phyloP scores from a whole-genome alignment of 495 filamentous ascomycete species.

The Choiromyces venosus region DNA sequence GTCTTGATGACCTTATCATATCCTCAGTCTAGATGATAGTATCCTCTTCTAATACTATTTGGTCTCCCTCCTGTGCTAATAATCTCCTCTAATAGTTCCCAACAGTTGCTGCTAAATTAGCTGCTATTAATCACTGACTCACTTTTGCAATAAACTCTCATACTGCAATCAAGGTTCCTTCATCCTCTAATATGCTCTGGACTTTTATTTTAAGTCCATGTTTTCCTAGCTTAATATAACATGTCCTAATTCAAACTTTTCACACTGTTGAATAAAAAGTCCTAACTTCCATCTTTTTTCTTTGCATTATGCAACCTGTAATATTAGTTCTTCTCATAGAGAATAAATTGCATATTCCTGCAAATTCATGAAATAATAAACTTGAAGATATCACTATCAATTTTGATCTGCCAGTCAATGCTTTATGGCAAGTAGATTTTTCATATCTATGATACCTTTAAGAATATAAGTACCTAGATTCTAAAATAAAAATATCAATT shows the following conservation, averaged over 20 bases:
- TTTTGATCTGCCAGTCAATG: neutral
- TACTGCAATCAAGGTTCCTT: conserved; percentile 4
- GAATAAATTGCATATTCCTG: no score
- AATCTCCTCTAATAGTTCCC: neutral
- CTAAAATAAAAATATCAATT: no score
- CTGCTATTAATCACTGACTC: neutral
- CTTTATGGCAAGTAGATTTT: neutral
- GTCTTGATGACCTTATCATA: neutral
- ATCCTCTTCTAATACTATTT: neutral
- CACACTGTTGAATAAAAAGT: neutral
- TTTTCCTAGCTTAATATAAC: neutral
- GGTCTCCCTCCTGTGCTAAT: neutral
- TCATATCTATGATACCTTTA: conserved; percentile 3
- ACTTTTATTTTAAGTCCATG: neutral
- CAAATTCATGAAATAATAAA: neutral
- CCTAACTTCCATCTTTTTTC: neutral
- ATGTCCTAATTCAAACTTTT: neutral
- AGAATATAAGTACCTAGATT: no score
- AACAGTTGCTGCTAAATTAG: neutral
- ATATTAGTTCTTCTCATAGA: neutral
- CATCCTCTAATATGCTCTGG: conserved; percentile 6
- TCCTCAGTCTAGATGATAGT: neutral
- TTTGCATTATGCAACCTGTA: neutral
- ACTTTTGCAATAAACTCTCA: conserved; percentile 1
- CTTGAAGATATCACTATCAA: neutral